Conservation (phyloP, 176 grass and related monocot species). For the Aegilops sharonensis region DNA sequence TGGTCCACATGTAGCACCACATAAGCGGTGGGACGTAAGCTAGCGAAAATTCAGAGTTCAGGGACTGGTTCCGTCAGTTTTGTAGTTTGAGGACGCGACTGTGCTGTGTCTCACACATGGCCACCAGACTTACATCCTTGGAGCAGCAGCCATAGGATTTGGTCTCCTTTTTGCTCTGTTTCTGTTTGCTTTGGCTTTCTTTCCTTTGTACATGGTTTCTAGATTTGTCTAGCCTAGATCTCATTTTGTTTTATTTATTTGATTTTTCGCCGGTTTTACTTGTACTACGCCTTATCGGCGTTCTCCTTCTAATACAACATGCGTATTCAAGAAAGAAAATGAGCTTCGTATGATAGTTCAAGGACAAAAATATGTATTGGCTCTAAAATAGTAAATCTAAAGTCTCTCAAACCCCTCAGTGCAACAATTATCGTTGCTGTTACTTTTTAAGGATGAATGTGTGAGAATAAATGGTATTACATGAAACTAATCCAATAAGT, state of each 20-base stretch:
- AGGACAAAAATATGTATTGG: background rate
- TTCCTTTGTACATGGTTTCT: too few species aligned
- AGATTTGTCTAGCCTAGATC: too few species aligned
- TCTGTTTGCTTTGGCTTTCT: too few species aligned
- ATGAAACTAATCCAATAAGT: slow-evolving; percentile 10
- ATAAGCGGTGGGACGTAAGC: background rate
- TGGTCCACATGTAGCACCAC: background rate
- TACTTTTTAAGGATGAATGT: slow-evolving; percentile 8
- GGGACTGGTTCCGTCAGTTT: background rate
- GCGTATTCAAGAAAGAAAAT: too few species aligned
- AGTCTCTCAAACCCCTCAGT: background rate
- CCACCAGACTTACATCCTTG: too few species aligned
- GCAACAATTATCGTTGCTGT: background rate
- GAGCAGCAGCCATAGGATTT: too few species aligned
- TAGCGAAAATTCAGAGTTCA: background rate
- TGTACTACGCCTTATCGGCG: too few species aligned
- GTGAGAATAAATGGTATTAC: background rate
- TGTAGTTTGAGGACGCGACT: background rate
- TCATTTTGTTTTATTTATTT: too few species aligned
- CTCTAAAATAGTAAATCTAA: background rate
- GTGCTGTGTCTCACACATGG: too few species aligned
- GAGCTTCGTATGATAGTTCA: background rate
- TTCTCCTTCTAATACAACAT: too few species aligned
- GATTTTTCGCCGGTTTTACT: too few species aligned
- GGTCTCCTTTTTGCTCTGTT: too few species aligned